Conservation (phyloP, 2,329 filamentous ascomycete species). For the Colletotrichum liriopes region DNA sequence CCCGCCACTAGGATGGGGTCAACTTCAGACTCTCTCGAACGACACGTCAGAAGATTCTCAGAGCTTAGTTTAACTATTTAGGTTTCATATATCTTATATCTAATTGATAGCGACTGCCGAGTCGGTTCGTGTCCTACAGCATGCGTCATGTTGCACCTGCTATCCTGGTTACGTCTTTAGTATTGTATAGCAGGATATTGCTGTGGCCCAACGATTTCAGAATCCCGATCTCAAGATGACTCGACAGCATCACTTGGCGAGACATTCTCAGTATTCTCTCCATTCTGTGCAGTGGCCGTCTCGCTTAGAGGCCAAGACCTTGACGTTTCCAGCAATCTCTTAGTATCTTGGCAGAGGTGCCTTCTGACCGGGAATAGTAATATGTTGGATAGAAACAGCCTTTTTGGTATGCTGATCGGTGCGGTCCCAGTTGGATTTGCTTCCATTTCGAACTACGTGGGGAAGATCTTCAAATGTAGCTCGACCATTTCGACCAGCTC, state of each 20-base stretch:
- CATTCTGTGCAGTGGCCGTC: background rate
- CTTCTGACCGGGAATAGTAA: background rate
- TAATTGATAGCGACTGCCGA: background rate
- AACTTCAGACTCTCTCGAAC: background rate
- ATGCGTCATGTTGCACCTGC: background rate
- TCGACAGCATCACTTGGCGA: no score
- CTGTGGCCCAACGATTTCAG: background rate
- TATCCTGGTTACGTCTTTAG: background rate
- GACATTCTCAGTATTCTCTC: background rate
- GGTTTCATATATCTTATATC: no score
- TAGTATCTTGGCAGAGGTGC: background rate
- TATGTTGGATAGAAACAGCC: background rate
- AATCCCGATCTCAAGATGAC: background rate
- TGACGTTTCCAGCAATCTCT: no score
- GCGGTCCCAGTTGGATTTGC: background rate
- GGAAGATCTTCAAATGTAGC: background rate
- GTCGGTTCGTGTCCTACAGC: background rate
- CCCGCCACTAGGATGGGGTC: background rate
- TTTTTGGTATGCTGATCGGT: background rate
- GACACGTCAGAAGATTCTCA: background rate
- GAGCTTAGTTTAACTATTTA: background rate
- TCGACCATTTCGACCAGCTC: background rate
- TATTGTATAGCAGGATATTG: background rate
- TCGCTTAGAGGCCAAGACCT: background rate
- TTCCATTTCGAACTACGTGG: background rate